Evolutionary conservation across 2,329 filamentous ascomycete genomes (phyloP).

Genomic region (Phaeosphaeriaceae sp.): DNA sequence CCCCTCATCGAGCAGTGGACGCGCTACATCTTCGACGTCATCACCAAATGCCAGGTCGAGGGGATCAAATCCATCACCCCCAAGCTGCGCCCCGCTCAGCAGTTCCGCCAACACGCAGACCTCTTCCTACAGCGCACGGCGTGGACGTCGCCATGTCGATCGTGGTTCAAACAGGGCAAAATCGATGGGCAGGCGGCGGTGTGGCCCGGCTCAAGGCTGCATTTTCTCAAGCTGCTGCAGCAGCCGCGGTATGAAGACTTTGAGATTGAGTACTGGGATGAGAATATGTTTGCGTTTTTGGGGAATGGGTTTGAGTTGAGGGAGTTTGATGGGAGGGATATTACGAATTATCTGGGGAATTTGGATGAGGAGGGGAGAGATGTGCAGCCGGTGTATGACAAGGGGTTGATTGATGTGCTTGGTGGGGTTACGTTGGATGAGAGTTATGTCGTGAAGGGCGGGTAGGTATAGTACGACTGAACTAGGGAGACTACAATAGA

Average conservation of each 20-base stretch:
- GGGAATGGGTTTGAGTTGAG: conserved; percentile 50
- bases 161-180: conserved; percentile 34
- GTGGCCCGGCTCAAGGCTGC: conserved; percentile 28
- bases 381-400: conserved; percentile 51
- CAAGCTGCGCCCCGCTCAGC: conserved; percentile 12
- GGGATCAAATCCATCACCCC: conserved; percentile 30
- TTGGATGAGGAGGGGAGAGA: conserved; percentile 48
- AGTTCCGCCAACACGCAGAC: conserved; percentile 32
- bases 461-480: no score
- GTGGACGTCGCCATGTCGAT: conserved; percentile 31
- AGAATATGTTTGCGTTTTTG: conserved; percentile 31
- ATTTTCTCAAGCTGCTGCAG: conserved; percentile 33
- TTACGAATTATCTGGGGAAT: conserved; percentile 54
- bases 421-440: conserved; percentile 44
- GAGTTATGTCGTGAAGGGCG: conserved; percentile 30
- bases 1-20: conserved; percentile 35
- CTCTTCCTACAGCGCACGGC: conserved; percentile 32
- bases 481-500: no score
- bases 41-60: conserved; percentile 32
- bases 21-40: conserved; percentile 28
- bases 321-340: conserved; percentile 56
- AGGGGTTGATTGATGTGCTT: conserved; percentile 47
- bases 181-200: conserved; percentile 30
- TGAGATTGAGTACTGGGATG: conserved; percentile 24
- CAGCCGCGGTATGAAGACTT: conserved; percentile 29